Percentiles rank a stretch among this genome's conserved stretches.
Evolutionary conservation across 306 rosid species (phyloP).

Genomic region (Castanospermum australe): DNA sequence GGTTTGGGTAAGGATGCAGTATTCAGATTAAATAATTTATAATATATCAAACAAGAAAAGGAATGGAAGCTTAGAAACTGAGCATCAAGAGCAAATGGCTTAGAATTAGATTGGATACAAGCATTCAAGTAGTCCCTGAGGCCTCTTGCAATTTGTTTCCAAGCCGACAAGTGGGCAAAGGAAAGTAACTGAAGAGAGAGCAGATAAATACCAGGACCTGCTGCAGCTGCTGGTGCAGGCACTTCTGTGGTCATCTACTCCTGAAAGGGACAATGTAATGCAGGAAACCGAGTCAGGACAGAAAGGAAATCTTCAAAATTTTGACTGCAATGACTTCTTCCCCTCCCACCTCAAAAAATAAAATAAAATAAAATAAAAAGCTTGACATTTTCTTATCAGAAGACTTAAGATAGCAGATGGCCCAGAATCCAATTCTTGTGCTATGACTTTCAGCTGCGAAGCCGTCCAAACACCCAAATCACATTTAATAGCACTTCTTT

Average conservation of each 20-base stretch:
- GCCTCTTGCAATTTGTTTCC: conserved; percentile 17
- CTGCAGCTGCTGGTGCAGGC: conserved; percentile 30
- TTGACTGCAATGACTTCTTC: conserved; percentile 29
- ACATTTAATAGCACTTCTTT: conserved; percentile 16
- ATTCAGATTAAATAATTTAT: neutral
- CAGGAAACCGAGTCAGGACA: conserved; percentile 30
- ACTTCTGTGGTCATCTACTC: conserved; percentile 30
- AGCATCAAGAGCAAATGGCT: neutral
- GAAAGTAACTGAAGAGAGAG: neutral
- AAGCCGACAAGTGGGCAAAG: conserved; percentile 20
- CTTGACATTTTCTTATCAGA: conserved; percentile 19
- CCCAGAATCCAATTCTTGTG: conserved; percentile 22
- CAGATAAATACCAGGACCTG: conserved; percentile 22
- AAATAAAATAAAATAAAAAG: neutral
- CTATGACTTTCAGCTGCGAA: conserved; percentile 16
- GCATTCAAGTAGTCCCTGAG: neutral
- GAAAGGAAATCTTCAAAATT: conserved; percentile 32
- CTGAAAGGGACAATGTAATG: conserved; percentile 37
- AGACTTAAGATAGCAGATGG: conserved; percentile 27
- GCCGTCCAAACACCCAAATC: neutral
- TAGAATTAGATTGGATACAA: neutral
- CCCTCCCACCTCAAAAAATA: neutral
- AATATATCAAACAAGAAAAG: neutral
- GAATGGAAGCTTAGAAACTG: neutral
- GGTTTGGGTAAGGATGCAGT: neutral